Percentiles rank a stretch among this genome's conserved stretches.
Evolutionary conservation across 345 rosid species (phyloP).

Genomic region (Draba incana): DNA sequence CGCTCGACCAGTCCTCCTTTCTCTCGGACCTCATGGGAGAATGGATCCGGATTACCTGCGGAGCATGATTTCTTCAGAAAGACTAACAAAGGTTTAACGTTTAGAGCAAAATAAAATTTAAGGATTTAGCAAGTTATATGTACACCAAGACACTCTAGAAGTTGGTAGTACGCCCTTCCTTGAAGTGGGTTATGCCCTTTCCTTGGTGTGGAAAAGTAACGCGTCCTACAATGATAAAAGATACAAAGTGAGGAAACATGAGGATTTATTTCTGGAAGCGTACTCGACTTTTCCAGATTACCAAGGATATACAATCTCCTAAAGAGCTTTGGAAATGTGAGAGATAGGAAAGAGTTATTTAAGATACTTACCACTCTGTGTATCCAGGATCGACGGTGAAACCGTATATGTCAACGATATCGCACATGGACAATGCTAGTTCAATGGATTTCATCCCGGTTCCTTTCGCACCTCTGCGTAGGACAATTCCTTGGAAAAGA

Average conservation of each 20-base stretch:
- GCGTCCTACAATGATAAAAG: conserved; percentile 57
- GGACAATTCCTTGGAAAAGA: conserved; percentile 96
- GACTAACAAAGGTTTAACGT: conserved; percentile 9
- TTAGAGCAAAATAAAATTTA: not conserved
- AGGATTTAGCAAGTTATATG: conserved; percentile 26
- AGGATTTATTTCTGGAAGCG: not conserved
- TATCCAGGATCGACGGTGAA: conserved; percentile 99
- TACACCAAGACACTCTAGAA: conserved; percentile 98
- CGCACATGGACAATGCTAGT: conserved; percentile 95
- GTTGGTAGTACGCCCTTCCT: conserved; percentile 97
- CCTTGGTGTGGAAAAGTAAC: conserved; percentile 89
- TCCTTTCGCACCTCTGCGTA: conserved; percentile 98
- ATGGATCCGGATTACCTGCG: conserved; percentile 90
- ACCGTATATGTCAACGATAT: conserved; percentile 91
- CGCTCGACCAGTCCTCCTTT: conserved; percentile 80
- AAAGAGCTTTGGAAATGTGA: conserved; percentile 1
- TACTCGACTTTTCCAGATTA: not conserved
- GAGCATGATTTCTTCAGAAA: conserved; percentile 20
- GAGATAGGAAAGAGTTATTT: conserved; percentile 15
- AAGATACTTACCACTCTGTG: conserved; percentile 77
- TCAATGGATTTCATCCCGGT: conserved; percentile 97
- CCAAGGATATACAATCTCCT: conserved; percentile 15
- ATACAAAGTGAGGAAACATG: conserved; percentile 22
- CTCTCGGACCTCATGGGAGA: conserved; percentile 88
- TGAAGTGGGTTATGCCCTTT: conserved; percentile 99